Conservation (phyloP, 805 yeast species). For the Diddensiella caesifluorescens region DNA sequence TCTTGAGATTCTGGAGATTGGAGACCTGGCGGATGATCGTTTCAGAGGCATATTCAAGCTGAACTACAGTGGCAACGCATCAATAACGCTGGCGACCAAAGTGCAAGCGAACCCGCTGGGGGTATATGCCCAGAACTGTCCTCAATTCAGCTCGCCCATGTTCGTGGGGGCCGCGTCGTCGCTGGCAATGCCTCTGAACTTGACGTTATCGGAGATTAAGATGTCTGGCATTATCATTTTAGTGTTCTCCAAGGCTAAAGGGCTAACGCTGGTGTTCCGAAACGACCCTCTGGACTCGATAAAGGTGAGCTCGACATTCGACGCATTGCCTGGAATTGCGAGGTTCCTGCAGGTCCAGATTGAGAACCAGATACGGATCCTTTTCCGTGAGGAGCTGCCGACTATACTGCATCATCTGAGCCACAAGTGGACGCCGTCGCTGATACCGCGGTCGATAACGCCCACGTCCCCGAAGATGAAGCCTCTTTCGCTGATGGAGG, state of each 20-base stretch:
- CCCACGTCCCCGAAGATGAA: slow-evolving; percentile 27
- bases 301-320: slow-evolving; percentile 81
- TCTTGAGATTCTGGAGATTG: slow-evolving; percentile 72
- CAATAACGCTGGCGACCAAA: slow-evolving; percentile 61
- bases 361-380: slow-evolving; percentile 70
- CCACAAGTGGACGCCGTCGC: slow-evolving; percentile 50
- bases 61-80: slow-evolving; percentile 70
- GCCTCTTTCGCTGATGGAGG: slow-evolving; percentile 43
- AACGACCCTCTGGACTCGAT: slow-evolving; percentile 85
- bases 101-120: slow-evolving; percentile 79
- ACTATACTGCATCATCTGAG: slow-evolving; percentile 71
- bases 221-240: slow-evolving; percentile 78
- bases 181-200: slow-evolving; percentile 72
- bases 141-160: slow-evolving; percentile 58
- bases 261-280: slow-evolving; percentile 78
- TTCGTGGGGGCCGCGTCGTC: slow-evolving; percentile 62
- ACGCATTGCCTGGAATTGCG: slow-evolving; percentile 78
- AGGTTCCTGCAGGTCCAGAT: slow-evolving; percentile 75
- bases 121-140: slow-evolving; percentile 44
- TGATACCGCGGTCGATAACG: slow-evolving; percentile 2
- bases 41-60: slow-evolving; percentile 55
- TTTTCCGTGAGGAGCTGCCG: slow-evolving; percentile 81
- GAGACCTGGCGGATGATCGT: slow-evolving; percentile 64
- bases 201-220: slow-evolving; percentile 64
- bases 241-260: slow-evolving; percentile 76